Evolutionary conservation across 1,284 basidiomycete genomes (phyloP), one percentile per base, ranked within the genome.

Genomic region (Cryptococcus hybrid): DNA sequence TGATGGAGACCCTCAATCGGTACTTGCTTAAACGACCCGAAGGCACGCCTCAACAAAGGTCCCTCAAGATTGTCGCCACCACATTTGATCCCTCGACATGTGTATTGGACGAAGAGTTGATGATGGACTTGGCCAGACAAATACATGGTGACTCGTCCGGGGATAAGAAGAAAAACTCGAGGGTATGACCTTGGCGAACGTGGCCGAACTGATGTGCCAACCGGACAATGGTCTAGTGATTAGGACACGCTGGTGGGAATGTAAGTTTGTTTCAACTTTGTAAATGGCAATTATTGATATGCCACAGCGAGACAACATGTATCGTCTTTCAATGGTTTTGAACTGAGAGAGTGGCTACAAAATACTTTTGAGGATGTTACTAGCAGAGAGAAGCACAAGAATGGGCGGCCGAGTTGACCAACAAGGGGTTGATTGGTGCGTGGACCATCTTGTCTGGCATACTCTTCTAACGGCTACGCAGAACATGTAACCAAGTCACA

Each of bases 321-420:
- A 2, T 86, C 92, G 64, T 87, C 88, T 3, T 95, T 96, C 72
- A 90, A 86, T 9, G 92, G 92, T 0, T 86, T 85, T 58, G 89
- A 92, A 52, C 86, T 95, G 64, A 87, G 91, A 39, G 87, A 86
- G 1, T 96, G 92, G 92, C 80, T 94, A 15, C 85, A 89, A 35
- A 83, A 88, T 43, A 89, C 91, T 68, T 94, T 92, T 70, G 82
- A 86, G 39, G 92, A 94, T 70, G 84, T 94, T 2, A 86, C 87
- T 4, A 88, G 86, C 4, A 80, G 89, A 55, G 85, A 87, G 43
- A 88, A 65, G 92, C 84, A 0, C 79, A 83, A 15, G 88, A 92
- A 58, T 88, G 86, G 84, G 92, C 89, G 3, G 78, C 82, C 42
- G 86, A 83, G 63, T 73, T 94, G 24, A 82, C 86, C 63, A 86